Evolutionary conservation across 768 basidiomycete species (phyloP), one percentile per base, ranked within the genome.

Genomic region (Suillus discolor): DNA sequence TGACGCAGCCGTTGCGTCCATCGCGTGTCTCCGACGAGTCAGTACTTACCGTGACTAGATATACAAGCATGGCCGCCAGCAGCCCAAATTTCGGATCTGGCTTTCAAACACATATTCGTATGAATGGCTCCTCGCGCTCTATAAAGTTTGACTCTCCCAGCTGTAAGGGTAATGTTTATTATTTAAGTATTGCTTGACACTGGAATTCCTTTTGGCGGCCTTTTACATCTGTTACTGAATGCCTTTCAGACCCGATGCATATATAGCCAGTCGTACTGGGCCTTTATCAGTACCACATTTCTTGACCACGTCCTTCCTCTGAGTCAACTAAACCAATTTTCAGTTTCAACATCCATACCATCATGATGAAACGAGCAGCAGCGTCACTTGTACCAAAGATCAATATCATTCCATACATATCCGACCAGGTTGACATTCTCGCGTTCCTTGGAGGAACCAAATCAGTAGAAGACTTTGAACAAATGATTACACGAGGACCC

Each of bases 391-490:
- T n/a, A 11, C 12, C 20, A 31, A 55, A n/a, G 34, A 36, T 55
- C 6, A 36, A 20, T n/a, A 20, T 36, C 13, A 12, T 36, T n/a
- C 34, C 54, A n/a, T 36, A 1, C 6, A 36, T 55, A 55, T 5
- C 54, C 34, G 36, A 38, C 36, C 31, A 55, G 20, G 20, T 36
- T 1, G 54, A 36, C 20, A 36, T 34, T 12, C 20, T 20, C 20
- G 25, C 57, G 1, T 57, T 54, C 28, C 2, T 70, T 15, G 31
- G 66, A 44, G 70, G 72, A 18, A 18, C 11, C 8, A 54, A 18
- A 5, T 71, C 63, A 60, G 57, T 80, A 7, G 63, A 64, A 6
- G 74, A 78, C 53, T 18, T 83, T 8, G 64, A 74, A 38, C 71
- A 79, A 23, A 63, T 80, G 6, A 62, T 66, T 62, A 64, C 25